phyloP scores from a whole-genome alignment of 306 rosid genomes.

The Calophaca sinica region DNA sequence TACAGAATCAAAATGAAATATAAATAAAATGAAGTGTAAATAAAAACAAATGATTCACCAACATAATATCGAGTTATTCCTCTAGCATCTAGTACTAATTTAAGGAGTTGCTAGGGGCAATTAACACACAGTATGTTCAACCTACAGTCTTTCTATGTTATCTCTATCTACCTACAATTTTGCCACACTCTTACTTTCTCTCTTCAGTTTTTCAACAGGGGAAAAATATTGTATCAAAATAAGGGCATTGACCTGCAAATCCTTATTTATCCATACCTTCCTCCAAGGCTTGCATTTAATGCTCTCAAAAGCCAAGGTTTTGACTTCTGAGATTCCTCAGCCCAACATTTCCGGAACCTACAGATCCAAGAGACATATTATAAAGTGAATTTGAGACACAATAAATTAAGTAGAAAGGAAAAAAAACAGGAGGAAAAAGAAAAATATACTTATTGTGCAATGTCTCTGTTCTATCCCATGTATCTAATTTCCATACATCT shows the following conservation, averaged over 20 bases:
- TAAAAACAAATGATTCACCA: constrained; percentile 18
- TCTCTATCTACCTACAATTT: constrained; percentile 39
- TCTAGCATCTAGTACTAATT: constrained; percentile 21
- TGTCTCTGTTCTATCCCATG: constrained; percentile 90
- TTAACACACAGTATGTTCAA: constrained; percentile 24
- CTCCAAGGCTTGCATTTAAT: constrained; percentile 81
- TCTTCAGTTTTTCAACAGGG: constrained; percentile 18
- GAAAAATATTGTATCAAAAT: background rate
- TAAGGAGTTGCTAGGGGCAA: background rate
- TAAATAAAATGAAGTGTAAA: constrained; percentile 36
- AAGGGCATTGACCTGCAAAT: constrained; percentile 33
- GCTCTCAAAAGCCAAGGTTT: constrained; percentile 97
- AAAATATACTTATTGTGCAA: constrained; percentile 63
- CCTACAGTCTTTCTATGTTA: constrained; percentile 12
- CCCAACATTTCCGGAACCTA: constrained; percentile 90
- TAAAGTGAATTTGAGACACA: constrained; percentile 32
- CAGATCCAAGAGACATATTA: constrained; percentile 42
- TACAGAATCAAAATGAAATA: constrained; percentile 47
- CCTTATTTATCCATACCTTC: constrained; percentile 64
- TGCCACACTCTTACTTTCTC: constrained; percentile 14
- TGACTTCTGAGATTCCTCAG: constrained; percentile 72
- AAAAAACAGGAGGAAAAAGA: constrained; percentile 29
- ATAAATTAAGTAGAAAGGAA: constrained; percentile 8
- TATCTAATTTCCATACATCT: constrained; percentile 92
- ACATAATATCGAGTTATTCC: constrained; percentile 14